Percentiles rank a stretch among this genome's conserved stretches.
Evolutionary conservation across 225 moss, liverwort and hornwort species (phyloP).

Genomic region (Rhytidiadelphus loreus): DNA sequence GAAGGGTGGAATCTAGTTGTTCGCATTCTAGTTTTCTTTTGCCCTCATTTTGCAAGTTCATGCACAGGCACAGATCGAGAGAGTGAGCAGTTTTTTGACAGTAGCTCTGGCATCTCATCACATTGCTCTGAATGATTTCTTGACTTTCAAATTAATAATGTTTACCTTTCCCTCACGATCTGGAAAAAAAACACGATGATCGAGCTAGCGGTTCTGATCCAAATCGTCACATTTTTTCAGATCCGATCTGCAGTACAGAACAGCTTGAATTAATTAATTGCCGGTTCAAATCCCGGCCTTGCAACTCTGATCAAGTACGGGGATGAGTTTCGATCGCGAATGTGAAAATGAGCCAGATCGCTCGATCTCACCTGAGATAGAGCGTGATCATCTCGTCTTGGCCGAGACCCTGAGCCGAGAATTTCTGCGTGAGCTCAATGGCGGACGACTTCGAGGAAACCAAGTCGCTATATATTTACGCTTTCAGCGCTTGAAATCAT

Average conservation of each 20-base stretch:
- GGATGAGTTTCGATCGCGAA: neutral
- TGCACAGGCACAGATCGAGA: neutral
- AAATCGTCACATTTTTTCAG: neutral
- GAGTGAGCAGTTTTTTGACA: neutral
- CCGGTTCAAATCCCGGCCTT: neutral
- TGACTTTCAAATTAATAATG: neutral
- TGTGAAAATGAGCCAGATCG: neutral
- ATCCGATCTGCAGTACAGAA: neutral
- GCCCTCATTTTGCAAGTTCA: neutral
- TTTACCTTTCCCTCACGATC: neutral
- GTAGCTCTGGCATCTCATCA: neutral
- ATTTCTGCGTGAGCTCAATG: conserved; percentile 29
- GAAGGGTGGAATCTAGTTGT: neutral
- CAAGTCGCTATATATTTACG: conserved; percentile 1
- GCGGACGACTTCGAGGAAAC: conserved; percentile 13
- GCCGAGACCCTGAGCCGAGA: conserved; percentile 17
- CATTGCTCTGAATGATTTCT: neutral
- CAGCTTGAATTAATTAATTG: neutral
- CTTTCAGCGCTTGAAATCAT: conserved; percentile 1
- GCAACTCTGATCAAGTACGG: neutral
- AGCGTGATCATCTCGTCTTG: conserved; percentile 61
- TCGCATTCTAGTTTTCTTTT: neutral
- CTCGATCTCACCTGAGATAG: conserved; percentile 28
- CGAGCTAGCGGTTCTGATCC: neutral
- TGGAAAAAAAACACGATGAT: too few relatives aligned